These are phyloP conservation scores for Scleroderma bovista DNA, from an alignment of 768 basidiomycete genomes.

Conservation along the genomic window DNA sequence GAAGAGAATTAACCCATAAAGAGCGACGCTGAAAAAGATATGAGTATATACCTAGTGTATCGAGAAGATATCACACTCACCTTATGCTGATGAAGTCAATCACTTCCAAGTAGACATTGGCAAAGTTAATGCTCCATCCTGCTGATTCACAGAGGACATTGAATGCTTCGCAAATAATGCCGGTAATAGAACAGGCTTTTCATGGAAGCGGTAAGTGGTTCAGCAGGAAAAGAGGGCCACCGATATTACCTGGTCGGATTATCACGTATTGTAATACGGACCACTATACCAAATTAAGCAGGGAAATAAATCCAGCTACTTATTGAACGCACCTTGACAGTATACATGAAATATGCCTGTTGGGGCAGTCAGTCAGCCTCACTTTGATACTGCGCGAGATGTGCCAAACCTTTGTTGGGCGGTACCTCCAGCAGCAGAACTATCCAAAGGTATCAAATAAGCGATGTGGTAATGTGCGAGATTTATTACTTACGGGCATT, in stretches of 20 bases:
- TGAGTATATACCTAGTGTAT: not conserved
- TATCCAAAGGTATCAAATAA: constrained; percentile 21
- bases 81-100: constrained; percentile 82
- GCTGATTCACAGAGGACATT: constrained; percentile 65
- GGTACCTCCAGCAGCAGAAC: constrained; percentile 79
- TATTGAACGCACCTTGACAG: constrained; percentile 56
- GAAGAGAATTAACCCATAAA: constrained; percentile 82
- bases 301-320: not conserved
- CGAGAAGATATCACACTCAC: constrained; percentile 28
- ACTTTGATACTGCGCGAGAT: constrained; percentile 6
- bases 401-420: constrained; percentile 63
- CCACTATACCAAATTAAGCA: constrained; percentile 47
- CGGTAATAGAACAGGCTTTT: constrained; percentile 50
- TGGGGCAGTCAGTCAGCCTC: not conserved
- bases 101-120: constrained; percentile 62
- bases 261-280: constrained; percentile 85
- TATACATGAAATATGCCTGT: constrained; percentile 85
- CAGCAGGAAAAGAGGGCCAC: not conserved
- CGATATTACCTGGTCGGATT: constrained; percentile 46
- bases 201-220: constrained; percentile 3
- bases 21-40: constrained; percentile 51
- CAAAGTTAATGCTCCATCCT: constrained; percentile 55
- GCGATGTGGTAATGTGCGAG: not conserved
- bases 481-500: constrained; percentile 50
- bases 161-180: constrained; percentile 69